Base-by-base conservation (phyloP, 257 asterid genomes). In the Ilex aquifolium region DNA sequence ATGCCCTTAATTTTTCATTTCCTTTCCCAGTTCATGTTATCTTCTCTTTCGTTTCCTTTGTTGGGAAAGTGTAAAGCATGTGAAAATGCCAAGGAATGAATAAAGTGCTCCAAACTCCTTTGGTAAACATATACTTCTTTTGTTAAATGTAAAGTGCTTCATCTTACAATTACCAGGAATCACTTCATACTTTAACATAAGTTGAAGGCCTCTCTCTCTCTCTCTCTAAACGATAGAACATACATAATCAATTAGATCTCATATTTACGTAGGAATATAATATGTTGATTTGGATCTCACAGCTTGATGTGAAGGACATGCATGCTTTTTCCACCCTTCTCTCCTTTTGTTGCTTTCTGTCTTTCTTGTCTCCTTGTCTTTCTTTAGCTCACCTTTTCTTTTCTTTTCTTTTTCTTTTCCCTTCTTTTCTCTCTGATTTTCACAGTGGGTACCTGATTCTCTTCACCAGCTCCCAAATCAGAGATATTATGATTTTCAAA, bases 401-500 rank as follows among this genome's bases (percentile, higher is more conserved):
- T 63, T 67, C 31, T 36, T 36, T 8, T 36, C 14, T 36, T 66
- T 31, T 54, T 58, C 44, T 69, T 74, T 57, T 65, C 36, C 60
- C 63, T 44, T 60, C 61, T 59, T 65, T 75, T 57, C 50, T 63
- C 67, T 59, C 76, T 70, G 72, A 67, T 75, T 82, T 73, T 71
- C 69, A 68, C 74, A 79, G 79, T 83, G 81, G 91, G 90, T 69
- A 82, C 88, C 84, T 69, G 91, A 83, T 80, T 86, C 92, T 82
- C 83, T 76, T 73, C 67, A 64, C 69, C 76, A 83, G 76, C 50
- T 69, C 75, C 66, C 27, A 21, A 44, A 69, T 76, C 76, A 67
- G 75, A 75, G 59, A 36, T 67, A 70, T 76, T 75, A 80, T 80
- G 74, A 80, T 84, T 82, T 21, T 79, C 85, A 79, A 86, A 79